Evolutionary conservation across 164 flowering plant species (phyloP).

Genomic region (Vitis rupestris): DNA sequence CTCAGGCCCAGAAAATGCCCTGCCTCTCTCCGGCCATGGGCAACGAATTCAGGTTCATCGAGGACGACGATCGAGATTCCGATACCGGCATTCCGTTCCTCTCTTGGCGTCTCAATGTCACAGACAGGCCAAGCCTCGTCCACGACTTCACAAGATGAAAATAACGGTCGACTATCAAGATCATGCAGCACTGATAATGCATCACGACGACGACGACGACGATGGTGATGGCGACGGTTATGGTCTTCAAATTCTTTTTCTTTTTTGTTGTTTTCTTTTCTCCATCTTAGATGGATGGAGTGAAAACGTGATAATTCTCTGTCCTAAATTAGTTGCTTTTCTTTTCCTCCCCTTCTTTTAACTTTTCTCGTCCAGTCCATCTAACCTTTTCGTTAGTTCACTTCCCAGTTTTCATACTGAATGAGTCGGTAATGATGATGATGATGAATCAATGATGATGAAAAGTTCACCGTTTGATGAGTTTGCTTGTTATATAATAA

Average conservation of each 20-base stretch:
- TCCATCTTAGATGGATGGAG: conserved; percentile 21
- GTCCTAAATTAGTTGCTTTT: conserved; percentile 20
- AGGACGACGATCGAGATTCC: conserved; percentile 34
- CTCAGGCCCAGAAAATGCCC: conserved; percentile 34
- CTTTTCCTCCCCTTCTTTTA: not conserved
- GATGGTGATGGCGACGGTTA: conserved; percentile 13
- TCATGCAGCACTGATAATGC: conserved; percentile 4
- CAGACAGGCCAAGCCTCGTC: conserved; percentile 66
- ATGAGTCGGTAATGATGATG: not conserved
- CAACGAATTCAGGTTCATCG: conserved; percentile 59
- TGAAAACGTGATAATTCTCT: conserved; percentile 30
- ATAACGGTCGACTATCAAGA: not conserved
- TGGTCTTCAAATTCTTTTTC: conserved; percentile 13
- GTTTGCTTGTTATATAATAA: not conserved
- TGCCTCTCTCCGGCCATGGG: conserved; percentile 34
- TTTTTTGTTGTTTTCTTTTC: conserved; percentile 9
- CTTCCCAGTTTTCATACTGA: not conserved
- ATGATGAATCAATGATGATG: not conserved
- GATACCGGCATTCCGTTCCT: conserved; percentile 49
- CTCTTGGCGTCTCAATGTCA: conserved; percentile 83
- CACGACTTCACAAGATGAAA: conserved; percentile 63
- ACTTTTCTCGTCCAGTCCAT: conserved; percentile 9
- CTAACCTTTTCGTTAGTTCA: conserved; percentile 8
- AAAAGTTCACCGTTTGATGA: conserved; percentile 2
- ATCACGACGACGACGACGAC: conserved; percentile 21